phyloP scores from a whole-genome alignment of 2,329 filamentous ascomycete genomes.

The Ophiostoma pallidulum region DNA sequence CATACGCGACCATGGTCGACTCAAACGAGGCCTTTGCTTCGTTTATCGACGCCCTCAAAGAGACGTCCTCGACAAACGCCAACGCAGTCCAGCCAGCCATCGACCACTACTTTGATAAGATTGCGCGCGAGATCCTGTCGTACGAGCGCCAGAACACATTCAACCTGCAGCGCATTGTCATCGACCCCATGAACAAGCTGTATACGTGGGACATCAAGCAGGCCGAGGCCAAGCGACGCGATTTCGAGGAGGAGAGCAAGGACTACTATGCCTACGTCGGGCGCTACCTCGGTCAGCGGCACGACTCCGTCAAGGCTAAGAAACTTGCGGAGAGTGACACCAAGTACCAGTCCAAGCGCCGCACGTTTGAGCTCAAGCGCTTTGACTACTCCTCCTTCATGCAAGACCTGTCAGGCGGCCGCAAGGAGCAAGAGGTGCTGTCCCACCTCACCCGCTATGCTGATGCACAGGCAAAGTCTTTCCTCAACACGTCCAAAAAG shows the following conservation, averaged over 20 bases:
- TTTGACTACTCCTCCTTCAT: constrained; percentile 99
- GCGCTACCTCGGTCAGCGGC: constrained; percentile 88
- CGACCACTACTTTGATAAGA: constrained; percentile 97
- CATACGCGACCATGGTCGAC: constrained; percentile 65
- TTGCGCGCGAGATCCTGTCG: constrained; percentile 75
- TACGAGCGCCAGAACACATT: constrained; percentile 79
- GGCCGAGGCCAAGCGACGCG: constrained; percentile 90
- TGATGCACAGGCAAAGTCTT: constrained; percentile 76
- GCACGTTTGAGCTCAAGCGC: constrained; percentile 91
- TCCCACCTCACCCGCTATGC: constrained; percentile 93
- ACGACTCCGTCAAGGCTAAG: constrained; percentile 95
- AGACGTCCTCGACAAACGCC: constrained; percentile 82
- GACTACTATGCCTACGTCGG: constrained; percentile 96
- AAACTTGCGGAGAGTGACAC: constrained; percentile 90
- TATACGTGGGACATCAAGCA: constrained; percentile 97
- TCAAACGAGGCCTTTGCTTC: constrained; percentile 78
- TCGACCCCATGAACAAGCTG: constrained; percentile 83
- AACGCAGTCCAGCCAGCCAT: constrained; percentile 95
- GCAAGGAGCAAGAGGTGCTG: constrained; percentile 93
- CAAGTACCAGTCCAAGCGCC: constrained; percentile 89
- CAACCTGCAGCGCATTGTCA: constrained; percentile 86
- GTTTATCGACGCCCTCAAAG: constrained; percentile 78
- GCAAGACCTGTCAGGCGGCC: constrained; percentile 97
- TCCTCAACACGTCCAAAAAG: constrained; percentile 73
- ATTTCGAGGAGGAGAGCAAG: constrained; percentile 97